Base-by-base conservation (phyloP, 2,329 filamentous ascomycete species). In the Talaromyces sp. region DNA sequence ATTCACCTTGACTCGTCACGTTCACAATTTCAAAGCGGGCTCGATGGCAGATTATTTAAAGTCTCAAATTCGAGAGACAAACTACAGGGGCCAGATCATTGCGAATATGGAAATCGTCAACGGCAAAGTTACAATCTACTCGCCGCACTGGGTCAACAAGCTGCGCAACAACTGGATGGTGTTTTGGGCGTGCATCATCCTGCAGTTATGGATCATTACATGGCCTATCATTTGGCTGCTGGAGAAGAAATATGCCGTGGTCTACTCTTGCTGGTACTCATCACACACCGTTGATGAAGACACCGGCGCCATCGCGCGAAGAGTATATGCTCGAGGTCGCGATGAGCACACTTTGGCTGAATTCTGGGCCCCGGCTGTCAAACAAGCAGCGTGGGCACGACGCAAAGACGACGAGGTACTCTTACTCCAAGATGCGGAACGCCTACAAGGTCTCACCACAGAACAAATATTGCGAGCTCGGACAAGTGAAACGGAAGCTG, bases 141-240 rank as follows among this genome's bases (percentile, higher is more conserved):
- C 75, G 0, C 75, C 76, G 2, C 73, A 76, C 50, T 76, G 73
- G 70, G 68, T 77, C 54, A 78, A 78, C 65, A 69, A 64, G 1
- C 59, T 75, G 1, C 74, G 76, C n/a, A 68, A 70, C 6, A 75
- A 75, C 58, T 35, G n/a, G 6, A 71, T 67, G 37, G 66, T 76
- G 7, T 78, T 71, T 68, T 77, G 71, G 71, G 8, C 44, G 3
- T 71, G 71, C 33, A 70, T 77, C 9, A 67, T 78, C 39, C 66
- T 76, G 7, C 76, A 77, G 60, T 69, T 78, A 7, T 78, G 76
- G 76, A 70, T 77, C 55, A 66, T 78, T 55, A 69, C 74, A 6
- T 78, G 76, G 75, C 76, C 76, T 0, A 64, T 76, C 1, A 74
- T 78, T 44, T 72, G 71, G 66, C 58, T 77, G 1, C 63, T 77